phyloP scores from a whole-genome alignment of 2,329 filamentous ascomycete species.

The Penicillium freii region DNA sequence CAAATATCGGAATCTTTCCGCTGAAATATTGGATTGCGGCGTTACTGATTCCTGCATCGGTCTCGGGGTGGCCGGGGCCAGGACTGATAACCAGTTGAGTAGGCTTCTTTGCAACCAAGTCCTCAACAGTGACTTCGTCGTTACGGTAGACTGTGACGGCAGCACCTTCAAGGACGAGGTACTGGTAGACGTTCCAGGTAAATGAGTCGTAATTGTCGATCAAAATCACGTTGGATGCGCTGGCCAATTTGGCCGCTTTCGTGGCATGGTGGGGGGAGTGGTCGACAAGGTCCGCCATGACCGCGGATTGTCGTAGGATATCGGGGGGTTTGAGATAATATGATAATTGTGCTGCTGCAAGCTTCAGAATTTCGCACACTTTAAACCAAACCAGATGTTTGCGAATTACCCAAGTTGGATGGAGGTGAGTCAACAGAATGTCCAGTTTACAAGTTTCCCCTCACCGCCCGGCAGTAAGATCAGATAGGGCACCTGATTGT shows the following conservation, averaged over 20 bases:
- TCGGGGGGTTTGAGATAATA: not conserved
- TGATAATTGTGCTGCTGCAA: not conserved
- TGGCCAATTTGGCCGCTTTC: slow-evolving; percentile 68
- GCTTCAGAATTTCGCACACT: not conserved
- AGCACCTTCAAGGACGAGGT: slow-evolving; percentile 92
- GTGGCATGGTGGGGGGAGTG: slow-evolving; percentile 80
- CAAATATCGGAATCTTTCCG: slow-evolving; percentile 90
- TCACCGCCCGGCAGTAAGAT: slow-evolving; percentile 39
- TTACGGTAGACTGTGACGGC: slow-evolving; percentile 87
- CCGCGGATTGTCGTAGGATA: slow-evolving; percentile 12
- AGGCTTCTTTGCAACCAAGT: slow-evolving; percentile 77
- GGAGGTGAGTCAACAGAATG: slow-evolving; percentile 16
- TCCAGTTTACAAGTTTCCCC: slow-evolving; percentile 14
- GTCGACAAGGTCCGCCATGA: slow-evolving; percentile 59
- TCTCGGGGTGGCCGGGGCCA: slow-evolving; percentile 86
- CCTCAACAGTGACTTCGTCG: slow-evolving; percentile 82
- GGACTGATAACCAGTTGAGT: slow-evolving; percentile 95
- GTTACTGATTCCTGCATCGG: slow-evolving; percentile 89
- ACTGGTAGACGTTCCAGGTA: slow-evolving; percentile 99
- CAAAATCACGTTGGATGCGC: slow-evolving; percentile 84
- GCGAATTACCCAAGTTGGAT: not conserved
- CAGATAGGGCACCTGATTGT: slow-evolving; percentile 40
- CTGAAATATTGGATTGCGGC: slow-evolving; percentile 87
- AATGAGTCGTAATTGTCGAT: slow-evolving; percentile 99
- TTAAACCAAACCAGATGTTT: not conserved